Conservation (phyloP, 2,329 filamentous ascomycete species). For the Cladophialophora exuberans region DNA sequence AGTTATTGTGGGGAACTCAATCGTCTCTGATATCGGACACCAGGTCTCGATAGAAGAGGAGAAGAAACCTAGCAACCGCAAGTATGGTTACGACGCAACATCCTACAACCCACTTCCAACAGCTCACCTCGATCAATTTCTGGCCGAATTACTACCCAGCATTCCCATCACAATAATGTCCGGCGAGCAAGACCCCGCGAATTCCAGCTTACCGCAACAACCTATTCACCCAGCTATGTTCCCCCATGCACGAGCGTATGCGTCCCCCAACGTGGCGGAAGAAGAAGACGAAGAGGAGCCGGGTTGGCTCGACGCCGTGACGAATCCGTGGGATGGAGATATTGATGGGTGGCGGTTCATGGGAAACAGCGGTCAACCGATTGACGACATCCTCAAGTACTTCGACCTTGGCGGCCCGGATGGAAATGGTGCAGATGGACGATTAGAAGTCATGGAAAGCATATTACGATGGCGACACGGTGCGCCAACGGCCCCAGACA, state of each 20-base stretch:
- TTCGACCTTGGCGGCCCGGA: conserved; percentile 57
- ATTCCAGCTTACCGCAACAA: conserved; percentile 87
- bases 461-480: conserved; percentile 90
- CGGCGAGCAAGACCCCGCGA: conserved; percentile 82
- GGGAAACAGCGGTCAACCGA: conserved; percentile 86
- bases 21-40: conserved; percentile 33
- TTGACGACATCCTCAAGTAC: conserved; percentile 93
- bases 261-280: conserved; percentile 47
- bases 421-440: conserved; percentile 48
- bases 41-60: conserved; percentile 41
- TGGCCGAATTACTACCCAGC: conserved; percentile 78
- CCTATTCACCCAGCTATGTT: conserved; percentile 93
- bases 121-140: conserved; percentile 79
- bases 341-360: conserved; percentile 87
- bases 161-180: conserved; percentile 89
- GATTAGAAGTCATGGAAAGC: conserved; percentile 88
- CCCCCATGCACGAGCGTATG: conserved; percentile 72
- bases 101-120: conserved; percentile 86
- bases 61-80: conserved; percentile 64
- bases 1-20: conserved; percentile 87
- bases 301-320: conserved; percentile 84
- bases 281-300: conserved; percentile 49
- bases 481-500: conserved; percentile 94
- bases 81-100: conserved; percentile 91
- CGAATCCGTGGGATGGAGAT: conserved; percentile 91